Conservation (phyloP, 1,139 yeast species). For the Debaryomyces psychrophilus region DNA sequence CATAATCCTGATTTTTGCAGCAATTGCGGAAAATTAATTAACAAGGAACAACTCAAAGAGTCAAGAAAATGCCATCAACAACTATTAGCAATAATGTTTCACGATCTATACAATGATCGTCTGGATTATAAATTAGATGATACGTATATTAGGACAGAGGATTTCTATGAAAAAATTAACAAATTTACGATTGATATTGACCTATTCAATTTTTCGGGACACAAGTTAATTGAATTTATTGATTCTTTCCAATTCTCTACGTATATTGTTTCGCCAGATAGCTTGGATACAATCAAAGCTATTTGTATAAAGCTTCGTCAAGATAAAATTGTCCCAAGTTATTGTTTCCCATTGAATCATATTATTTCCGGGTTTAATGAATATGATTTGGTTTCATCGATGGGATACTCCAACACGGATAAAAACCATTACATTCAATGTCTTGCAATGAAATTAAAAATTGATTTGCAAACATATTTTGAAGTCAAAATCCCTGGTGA, state of each 20-base stretch:
- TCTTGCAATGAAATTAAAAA: slow-evolving; percentile 11
- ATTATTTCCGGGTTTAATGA: slow-evolving; percentile 10
- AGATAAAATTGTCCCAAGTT: slow-evolving; percentile 19
- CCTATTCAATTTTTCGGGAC: background rate
- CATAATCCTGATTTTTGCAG: slow-evolving; percentile 2
- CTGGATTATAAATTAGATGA: background rate
- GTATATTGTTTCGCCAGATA: background rate
- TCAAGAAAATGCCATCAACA: slow-evolving; percentile 5
- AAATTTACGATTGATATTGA: slow-evolving; percentile 2
- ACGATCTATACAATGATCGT: background rate
- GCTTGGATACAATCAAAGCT: background rate
- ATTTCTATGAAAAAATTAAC: background rate
- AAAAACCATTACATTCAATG: slow-evolving; percentile 7
- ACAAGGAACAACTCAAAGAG: background rate
- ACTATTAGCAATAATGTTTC: slow-evolving; percentile 4
- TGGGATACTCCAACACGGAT: background rate
- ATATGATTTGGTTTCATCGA: background rate
- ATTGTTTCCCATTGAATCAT: slow-evolving; percentile 23
- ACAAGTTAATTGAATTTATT: slow-evolving; percentile 1
- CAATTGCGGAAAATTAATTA: slow-evolving; percentile 6
- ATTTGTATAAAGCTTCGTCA: slow-evolving; percentile 11
- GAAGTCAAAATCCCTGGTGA: slow-evolving; percentile 22
- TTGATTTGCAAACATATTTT: slow-evolving; percentile 13
- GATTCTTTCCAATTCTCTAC: background rate
- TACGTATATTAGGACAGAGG: background rate